Base-by-base conservation (phyloP, 805 yeast genomes). In the Wickerhamia fluorescens region DNA sequence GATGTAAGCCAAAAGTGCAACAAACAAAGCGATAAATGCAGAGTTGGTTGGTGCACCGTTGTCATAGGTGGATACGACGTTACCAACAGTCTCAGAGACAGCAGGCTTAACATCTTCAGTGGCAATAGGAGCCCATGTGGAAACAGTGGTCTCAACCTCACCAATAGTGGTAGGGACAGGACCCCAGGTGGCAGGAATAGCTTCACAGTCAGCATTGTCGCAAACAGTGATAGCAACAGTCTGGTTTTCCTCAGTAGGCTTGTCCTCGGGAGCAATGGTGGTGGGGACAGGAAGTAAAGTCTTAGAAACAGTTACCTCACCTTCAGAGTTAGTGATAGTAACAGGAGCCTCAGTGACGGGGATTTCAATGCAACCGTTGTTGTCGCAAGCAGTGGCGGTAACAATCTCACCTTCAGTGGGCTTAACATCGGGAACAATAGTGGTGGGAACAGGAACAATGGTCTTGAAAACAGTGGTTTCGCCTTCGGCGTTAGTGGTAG, bases 401-500 rank as follows among this genome's bases (percentile, higher is more conserved):
- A 24, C 14, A 16, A 27, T 10, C n/a, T 13, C 13, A 16, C 20
- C n/a, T n/a, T 33, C 36, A 26, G 25, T 34, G 34, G 24, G 30
- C 33, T 24, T 36, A 12, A 27, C 15, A 30, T 16, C 21, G 16
- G 33, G 34, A 14, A 31, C 27, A 13, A 17, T 30, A 16, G 38
- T 14, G 14, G 29, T 23, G 11, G 31, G n/a, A n/a, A n/a, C n/a
- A n/a, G n/a, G n/a, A 6, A 25, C 33, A 21, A 39, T 28, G 24
- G 31, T 24, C 14, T 29, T 10, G 19, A 34, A 35, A 31, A 44
- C 34, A 16, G 30, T 10, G 11, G 30, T 23, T 14, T 31, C 14
- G 35, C 23, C 29, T 19, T 25, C 68, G 32, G 51, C 40, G 14
- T 48, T 49, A 18, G 61, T 51, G 24, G 55, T 39, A 25, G 67